phyloP scores from a whole-genome alignment of 371 early-diverging fungal species.

The Capillidium rhysosporum region DNA sequence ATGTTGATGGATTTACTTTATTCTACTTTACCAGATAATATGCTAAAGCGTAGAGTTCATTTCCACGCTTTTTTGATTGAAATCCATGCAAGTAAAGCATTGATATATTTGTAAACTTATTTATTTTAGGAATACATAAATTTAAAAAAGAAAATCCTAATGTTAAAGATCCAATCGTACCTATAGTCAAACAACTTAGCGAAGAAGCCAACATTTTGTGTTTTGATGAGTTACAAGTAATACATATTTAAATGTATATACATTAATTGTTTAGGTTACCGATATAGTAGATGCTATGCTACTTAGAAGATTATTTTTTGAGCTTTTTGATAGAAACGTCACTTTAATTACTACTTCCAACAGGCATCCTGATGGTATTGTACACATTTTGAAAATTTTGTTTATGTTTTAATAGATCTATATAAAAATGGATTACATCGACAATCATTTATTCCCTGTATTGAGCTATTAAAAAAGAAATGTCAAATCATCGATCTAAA shows the following conservation, averaged over 20 bases:
- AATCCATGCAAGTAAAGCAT: slow-evolving; percentile 54
- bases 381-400: background rate
- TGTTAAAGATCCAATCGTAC: slow-evolving; percentile 46
- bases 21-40: slow-evolving; percentile 32
- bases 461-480: slow-evolving; percentile 59
- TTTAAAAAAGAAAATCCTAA: slow-evolving; percentile 29
- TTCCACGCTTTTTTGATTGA: slow-evolving; percentile 92
- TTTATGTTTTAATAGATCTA: slow-evolving; percentile 25
- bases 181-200: slow-evolving; percentile 62
- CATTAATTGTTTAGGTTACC: slow-evolving; percentile 28
- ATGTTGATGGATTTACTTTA: slow-evolving; percentile 95
- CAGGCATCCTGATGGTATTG: slow-evolving; percentile 61
- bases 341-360: slow-evolving; percentile 84
- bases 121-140: slow-evolving; percentile 28
- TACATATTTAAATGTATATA: background rate
- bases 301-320: slow-evolving; percentile 56
- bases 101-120: background rate
- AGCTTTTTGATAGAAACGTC: slow-evolving; percentile 68
- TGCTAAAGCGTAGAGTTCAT: slow-evolving; percentile 67
- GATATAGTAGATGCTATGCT: slow-evolving; percentile 97
- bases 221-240: slow-evolving; percentile 85
- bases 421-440: slow-evolving; percentile 92
- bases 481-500: slow-evolving; percentile 62
- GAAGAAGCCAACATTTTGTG: slow-evolving; percentile 66
- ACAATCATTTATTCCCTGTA: slow-evolving; percentile 72